A percentile compares a stretch with the other conserved stretches of the same genome.
Conservation (phyloP, 805 yeast genomes). For the Cephaloascus albidus region DNA sequence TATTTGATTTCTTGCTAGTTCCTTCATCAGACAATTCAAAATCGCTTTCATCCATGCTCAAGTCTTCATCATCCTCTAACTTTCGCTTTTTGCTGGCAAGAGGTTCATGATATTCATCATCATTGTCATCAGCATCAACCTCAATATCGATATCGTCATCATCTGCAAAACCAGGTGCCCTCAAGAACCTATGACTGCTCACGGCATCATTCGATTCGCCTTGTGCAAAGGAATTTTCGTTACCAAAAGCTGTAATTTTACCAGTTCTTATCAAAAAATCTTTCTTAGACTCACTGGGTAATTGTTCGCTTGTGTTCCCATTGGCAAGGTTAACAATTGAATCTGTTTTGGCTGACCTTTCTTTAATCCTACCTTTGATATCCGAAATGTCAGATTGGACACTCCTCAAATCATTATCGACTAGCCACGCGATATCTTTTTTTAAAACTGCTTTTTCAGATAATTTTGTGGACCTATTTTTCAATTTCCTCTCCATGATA, state of each 20-base stretch:
- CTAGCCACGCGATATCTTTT: constrained; percentile 44
- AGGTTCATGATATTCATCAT: constrained; percentile 4
- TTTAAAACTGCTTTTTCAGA: constrained; percentile 49
- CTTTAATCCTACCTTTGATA: constrained; percentile 27
- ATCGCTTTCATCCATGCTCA: constrained; percentile 3
- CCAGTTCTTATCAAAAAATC: constrained; percentile 86
- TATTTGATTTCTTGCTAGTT: constrained; percentile 7
- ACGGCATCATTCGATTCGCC: constrained; percentile 12
- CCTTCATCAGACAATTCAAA: constrained; percentile 1
- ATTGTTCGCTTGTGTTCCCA: constrained; percentile 20
- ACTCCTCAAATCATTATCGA: constrained; percentile 40
- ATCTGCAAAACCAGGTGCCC: constrained; percentile 38
- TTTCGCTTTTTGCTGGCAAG: neutral
- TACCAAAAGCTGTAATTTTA: constrained; percentile 88
- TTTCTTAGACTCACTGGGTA: constrained; percentile 67
- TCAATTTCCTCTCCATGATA: constrained; percentile 36
- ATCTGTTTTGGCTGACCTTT: constrained; percentile 20
- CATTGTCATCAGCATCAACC: constrained; percentile 6
- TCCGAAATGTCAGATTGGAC: constrained; percentile 57
- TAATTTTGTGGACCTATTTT: constrained; percentile 48
- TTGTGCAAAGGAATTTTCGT: constrained; percentile 45
- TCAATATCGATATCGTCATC: constrained; percentile 12
- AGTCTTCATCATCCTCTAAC: neutral
- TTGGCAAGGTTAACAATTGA: constrained; percentile 7
- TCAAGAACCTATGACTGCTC: constrained; percentile 31